phyloP scores from a whole-genome alignment of 208 protist genomes.

The Herpetomonas muscarum region DNA sequence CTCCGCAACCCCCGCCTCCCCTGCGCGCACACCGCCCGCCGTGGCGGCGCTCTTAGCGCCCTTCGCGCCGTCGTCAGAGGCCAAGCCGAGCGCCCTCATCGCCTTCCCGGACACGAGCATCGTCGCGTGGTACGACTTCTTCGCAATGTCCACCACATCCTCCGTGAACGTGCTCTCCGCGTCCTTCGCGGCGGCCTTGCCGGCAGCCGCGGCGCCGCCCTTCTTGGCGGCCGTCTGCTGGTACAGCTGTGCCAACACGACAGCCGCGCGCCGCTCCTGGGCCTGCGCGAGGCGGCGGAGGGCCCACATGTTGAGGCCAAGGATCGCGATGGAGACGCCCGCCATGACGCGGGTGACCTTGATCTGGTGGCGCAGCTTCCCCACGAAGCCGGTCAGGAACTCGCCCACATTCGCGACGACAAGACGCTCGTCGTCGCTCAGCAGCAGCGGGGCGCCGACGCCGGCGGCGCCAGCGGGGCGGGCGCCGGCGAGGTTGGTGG shows the following conservation, averaged over 20 bases:
- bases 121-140: background rate
- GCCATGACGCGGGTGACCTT: slow-evolving; percentile 32
- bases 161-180: background rate
- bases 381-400: slow-evolving; percentile 41
- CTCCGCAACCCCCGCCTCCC: background rate
- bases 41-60: background rate
- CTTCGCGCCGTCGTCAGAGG: background rate
- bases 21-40: background rate
- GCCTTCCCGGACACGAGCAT: background rate
- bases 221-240: background rate
- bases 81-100: background rate
- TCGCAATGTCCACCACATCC: background rate
- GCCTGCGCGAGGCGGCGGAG: slow-evolving; percentile 10
- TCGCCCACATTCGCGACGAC: slow-evolving; percentile 31
- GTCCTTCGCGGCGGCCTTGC: background rate
- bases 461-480: background rate
- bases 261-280: slow-evolving; percentile 28
- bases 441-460: slow-evolving; percentile 1
- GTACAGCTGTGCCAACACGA: slow-evolving; percentile 40
- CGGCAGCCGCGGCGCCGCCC: background rate
- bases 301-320: slow-evolving; percentile 29
- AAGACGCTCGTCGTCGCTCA: slow-evolving; percentile 39
- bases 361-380: slow-evolving; percentile 36
- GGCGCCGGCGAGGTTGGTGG: background rate
- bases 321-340: slow-evolving; percentile 16